phyloP scores from a whole-genome alignment of 2,329 filamentous ascomycete genomes.

The Pseudopithomyces maydicus region DNA sequence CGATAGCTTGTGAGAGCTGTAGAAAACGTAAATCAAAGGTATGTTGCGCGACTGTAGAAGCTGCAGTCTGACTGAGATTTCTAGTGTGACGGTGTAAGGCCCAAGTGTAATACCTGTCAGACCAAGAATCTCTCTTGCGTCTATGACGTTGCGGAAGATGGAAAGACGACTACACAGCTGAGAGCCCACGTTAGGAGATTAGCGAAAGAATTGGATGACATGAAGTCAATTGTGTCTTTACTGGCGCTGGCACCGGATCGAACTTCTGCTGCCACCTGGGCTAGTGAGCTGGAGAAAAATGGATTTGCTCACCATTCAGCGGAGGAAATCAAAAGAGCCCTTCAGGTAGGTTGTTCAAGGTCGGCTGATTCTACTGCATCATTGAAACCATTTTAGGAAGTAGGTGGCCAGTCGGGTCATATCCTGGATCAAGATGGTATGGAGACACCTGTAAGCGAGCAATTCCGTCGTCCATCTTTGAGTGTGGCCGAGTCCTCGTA shows the following conservation, averaged over 20 bases:
- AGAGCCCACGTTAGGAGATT: slow-evolving; percentile 44
- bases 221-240: slow-evolving; percentile 44
- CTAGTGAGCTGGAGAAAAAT: slow-evolving; percentile 43
- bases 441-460: slow-evolving; percentile 33
- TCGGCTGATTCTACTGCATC: not conserved
- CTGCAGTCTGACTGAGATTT: slow-evolving; percentile 15
- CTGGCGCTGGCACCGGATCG: slow-evolving; percentile 42
- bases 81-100: slow-evolving; percentile 45
- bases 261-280: slow-evolving; percentile 41
- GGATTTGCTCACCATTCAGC: slow-evolving; percentile 45
- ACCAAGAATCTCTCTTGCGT: slow-evolving; percentile 44
- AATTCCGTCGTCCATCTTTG: slow-evolving; percentile 25
- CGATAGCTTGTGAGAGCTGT: slow-evolving; percentile 47
- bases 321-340: slow-evolving; percentile 44
- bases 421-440: slow-evolving; percentile 32
- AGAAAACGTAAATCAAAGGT: slow-evolving; percentile 48
- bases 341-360: slow-evolving; percentile 29
- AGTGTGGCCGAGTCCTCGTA: slow-evolving; percentile 37
- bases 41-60: not conserved
- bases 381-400: slow-evolving; percentile 27
- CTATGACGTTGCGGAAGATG: slow-evolving; percentile 47
- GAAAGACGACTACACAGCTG: slow-evolving; percentile 45
- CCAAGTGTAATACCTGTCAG: slow-evolving; percentile 47
- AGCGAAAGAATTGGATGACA: slow-evolving; percentile 45
- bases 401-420: slow-evolving; percentile 23